Evolutionary conservation across 306 rosid species (phyloP).

Genomic region (Castanea mollissima): DNA sequence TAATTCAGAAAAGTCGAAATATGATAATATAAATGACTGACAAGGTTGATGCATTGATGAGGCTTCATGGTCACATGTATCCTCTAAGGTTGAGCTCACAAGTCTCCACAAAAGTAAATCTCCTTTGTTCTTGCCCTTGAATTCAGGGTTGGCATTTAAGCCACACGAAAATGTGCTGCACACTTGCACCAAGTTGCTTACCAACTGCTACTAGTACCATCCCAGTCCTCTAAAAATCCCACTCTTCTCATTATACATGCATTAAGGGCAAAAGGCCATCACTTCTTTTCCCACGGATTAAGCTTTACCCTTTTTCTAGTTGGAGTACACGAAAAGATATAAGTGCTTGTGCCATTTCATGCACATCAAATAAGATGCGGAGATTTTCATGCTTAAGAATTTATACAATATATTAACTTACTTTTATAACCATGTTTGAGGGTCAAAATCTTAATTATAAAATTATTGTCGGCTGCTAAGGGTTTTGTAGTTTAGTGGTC

Average conservation of each 20-base stretch:
- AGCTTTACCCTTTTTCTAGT: too few relatives aligned
- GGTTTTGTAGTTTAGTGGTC: too few relatives aligned
- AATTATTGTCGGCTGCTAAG: too few relatives aligned
- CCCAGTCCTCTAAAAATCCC: background rate
- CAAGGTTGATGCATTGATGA: background rate
- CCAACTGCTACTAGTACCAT: background rate
- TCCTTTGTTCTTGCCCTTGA: slow-evolving; percentile 22
- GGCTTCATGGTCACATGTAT: slow-evolving; percentile 23
- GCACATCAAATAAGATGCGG: background rate
- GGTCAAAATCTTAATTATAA: background rate
- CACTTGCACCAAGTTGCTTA: background rate
- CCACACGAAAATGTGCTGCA: slow-evolving; percentile 15
- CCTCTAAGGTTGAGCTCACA: slow-evolving; percentile 4
- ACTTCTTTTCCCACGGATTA: too few relatives aligned
- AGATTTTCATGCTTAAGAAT: background rate
- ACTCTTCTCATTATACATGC: too few relatives aligned
- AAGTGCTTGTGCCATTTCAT: background rate
- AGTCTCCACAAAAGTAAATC: background rate
- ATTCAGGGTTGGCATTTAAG: slow-evolving; percentile 22
- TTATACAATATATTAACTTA: background rate
- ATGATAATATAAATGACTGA: background rate
- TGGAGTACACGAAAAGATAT: background rate
- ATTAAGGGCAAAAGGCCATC: too few relatives aligned
- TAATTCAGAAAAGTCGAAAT: too few relatives aligned
- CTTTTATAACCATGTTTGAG: background rate